Evolutionary conservation across 1,139 yeast species (phyloP), one percentile per base, ranked within the genome.

Genomic region (Chernovozyma aurita): DNA sequence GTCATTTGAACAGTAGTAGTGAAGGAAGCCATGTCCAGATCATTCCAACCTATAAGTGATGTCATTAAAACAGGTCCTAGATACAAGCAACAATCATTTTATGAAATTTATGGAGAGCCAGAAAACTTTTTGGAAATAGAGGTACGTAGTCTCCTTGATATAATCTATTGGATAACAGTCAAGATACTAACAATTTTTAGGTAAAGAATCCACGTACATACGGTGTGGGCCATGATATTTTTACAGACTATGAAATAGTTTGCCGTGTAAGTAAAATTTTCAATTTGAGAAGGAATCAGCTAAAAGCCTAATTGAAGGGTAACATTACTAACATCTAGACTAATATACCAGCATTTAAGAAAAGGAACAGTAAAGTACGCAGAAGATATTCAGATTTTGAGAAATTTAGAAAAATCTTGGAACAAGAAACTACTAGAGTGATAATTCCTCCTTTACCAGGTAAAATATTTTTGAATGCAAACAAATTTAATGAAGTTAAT

Each of bases 81-180:
- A 38, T 57, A 66, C 45, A 76, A 74, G 46, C 73, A 69, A 44
- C 95, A 85, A 55, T 73, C 87, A 8, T 81, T 80, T 57, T 85
- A 78, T 46, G 95, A 87, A 51, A 74, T 85, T 32, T 92, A 92
- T 52, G 95, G 95, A 1, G 95, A 85, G 48, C 97, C 97, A 0
- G 98, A 92, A 59, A 87, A 88, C 61, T 87, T 88, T 52, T 70
- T 92, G 32, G 98, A 92, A 59, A 81, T 94, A 28, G 97, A 90
- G 58, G 95, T 78, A 38, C 41, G 66, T 40, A 26, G 28, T 7
- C 22, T 20, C 22, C 22, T 7, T 20, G 22, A 20, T 20, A 46
- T 21, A 24, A 40, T 42, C 34, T 39, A 40, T n/a, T n/a, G n/a
- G n/a, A 48, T 35, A n/a, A 26, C 17, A 7, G n/a, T 26, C 29